phyloP scores from a whole-genome alignment of 1,284 basidiomycete species.

The Cryptococcus sp. region DNA sequence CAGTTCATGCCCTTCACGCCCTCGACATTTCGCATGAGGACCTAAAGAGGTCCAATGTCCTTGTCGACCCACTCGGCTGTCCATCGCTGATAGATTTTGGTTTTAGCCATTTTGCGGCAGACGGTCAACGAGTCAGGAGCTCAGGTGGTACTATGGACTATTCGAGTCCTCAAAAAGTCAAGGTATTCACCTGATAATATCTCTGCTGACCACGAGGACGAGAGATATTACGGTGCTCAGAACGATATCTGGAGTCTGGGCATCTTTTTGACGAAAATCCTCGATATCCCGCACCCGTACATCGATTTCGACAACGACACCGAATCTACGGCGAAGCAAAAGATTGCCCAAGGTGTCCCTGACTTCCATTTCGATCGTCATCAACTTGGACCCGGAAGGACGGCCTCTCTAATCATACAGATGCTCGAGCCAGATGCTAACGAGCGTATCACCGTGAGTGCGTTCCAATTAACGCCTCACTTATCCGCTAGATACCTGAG shows the following conservation, averaged over 20 bases:
- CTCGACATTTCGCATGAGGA: constrained; percentile 45
- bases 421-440: constrained; percentile 36
- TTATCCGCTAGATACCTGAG: constrained; percentile 22
- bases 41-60: constrained; percentile 44
- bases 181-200: constrained; percentile 17
- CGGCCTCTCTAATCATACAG: constrained; percentile 27
- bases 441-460: constrained; percentile 34
- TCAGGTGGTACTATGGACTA: constrained; percentile 45
- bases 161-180: constrained; percentile 43
- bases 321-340: constrained; percentile 19
- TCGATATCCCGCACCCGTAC: constrained; percentile 36
- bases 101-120: constrained; percentile 39
- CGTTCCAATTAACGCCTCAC: background rate
- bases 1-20: constrained; percentile 34
- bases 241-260: constrained; percentile 46
- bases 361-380: constrained; percentile 16
- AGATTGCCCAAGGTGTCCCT: constrained; percentile 20
- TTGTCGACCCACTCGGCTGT: constrained; percentile 19
- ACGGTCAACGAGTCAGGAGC: constrained; percentile 23
- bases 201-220: constrained; percentile 15
- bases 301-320: constrained; percentile 11
- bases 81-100: constrained; percentile 44
- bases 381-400: constrained; percentile 9
- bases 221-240: constrained; percentile 31
- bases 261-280: constrained; percentile 37